A percentile compares a stretch with the other conserved stretches of the same genome.
phyloP scores from a whole-genome alignment of 495 filamentous ascomycete species.

The Acidiella bohemica region DNA sequence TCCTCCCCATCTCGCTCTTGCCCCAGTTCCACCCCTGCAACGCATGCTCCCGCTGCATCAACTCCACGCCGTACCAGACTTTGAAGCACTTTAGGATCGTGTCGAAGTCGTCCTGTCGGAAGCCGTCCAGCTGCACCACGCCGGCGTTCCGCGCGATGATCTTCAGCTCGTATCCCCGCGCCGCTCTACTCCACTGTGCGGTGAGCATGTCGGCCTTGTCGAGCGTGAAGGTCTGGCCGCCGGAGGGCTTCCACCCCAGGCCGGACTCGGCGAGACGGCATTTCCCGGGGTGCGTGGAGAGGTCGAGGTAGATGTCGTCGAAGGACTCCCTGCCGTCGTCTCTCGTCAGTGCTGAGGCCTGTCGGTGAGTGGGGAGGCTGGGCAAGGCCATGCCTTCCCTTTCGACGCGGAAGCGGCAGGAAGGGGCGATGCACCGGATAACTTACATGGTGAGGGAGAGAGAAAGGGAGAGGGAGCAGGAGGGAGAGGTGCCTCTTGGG shows the following conservation, averaged over 20 bases:
- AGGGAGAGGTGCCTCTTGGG: no score
- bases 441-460: no score
- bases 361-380: no score
- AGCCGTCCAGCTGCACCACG: slow-evolving; percentile 89
- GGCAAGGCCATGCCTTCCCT: no score
- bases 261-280: slow-evolving; percentile 88
- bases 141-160: slow-evolving; percentile 68
- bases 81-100: slow-evolving; percentile 84
- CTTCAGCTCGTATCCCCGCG: slow-evolving; percentile 86
- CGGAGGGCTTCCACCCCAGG: slow-evolving; percentile 82
- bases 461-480: no score
- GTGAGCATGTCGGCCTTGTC: slow-evolving; percentile 65
- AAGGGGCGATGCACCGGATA: no score
- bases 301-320: slow-evolving; percentile 87
- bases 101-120: slow-evolving; percentile 85
- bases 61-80: slow-evolving; percentile 84
- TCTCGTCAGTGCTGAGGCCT: no score
- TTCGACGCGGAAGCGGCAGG: no score
- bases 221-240: slow-evolving; percentile 78
- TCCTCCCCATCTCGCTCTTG: slow-evolving; percentile 91
- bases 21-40: slow-evolving; percentile 99
- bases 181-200: slow-evolving; percentile 91
- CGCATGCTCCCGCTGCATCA: slow-evolving; percentile 86
- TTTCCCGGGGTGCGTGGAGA: slow-evolving; percentile 79
- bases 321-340: slow-evolving; percentile 61